These are phyloP conservation scores for Sphagnum magellanicum DNA, from an alignment of 228 moss, liverwort and hornwort genomes.

Conservation along the genomic window DNA sequence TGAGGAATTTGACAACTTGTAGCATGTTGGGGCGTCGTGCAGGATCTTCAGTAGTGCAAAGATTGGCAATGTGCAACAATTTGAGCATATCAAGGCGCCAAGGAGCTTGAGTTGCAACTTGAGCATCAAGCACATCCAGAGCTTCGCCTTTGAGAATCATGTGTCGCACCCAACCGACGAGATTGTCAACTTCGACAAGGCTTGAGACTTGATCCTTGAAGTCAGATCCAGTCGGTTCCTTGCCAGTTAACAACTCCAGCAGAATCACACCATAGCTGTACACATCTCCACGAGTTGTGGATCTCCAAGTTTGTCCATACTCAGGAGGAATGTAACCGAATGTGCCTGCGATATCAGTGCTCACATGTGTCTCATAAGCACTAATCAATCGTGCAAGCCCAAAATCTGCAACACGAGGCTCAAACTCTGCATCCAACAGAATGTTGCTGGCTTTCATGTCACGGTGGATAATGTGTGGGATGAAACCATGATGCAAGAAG, in stretches of 20 bases:
- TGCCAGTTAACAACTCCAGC: conserved; percentile 60
- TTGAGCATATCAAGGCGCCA: conserved; percentile 59
- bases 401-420: conserved; percentile 51
- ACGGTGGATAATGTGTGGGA: conserved; percentile 58
- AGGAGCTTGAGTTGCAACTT: conserved; percentile 31
- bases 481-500: conserved; percentile 57
- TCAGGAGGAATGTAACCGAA: conserved; percentile 66
- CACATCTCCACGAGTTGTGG: conserved; percentile 52
- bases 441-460: conserved; percentile 63
- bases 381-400: conserved; percentile 52
- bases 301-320: conserved; percentile 53
- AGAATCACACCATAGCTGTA: conserved; percentile 63
- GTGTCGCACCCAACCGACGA: conserved; percentile 53
- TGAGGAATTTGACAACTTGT: conserved; percentile 54
- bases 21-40: conserved; percentile 55
- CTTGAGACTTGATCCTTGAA: conserved; percentile 29
- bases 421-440: conserved; percentile 48
- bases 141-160: conserved; percentile 44
- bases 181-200: conserved; percentile 36
- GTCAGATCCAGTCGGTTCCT: conserved; percentile 54
- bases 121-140: conserved; percentile 38
- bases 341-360: conserved; percentile 55
- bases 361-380: conserved; percentile 56
- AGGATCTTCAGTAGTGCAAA: conserved; percentile 54
- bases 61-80: conserved; percentile 47